A percentile compares a stretch with the other conserved stretches of the same genome.
Evolutionary conservation across 2,329 filamentous ascomycete genomes (phyloP).

Genomic region (Clonostachys byssicola): DNA sequence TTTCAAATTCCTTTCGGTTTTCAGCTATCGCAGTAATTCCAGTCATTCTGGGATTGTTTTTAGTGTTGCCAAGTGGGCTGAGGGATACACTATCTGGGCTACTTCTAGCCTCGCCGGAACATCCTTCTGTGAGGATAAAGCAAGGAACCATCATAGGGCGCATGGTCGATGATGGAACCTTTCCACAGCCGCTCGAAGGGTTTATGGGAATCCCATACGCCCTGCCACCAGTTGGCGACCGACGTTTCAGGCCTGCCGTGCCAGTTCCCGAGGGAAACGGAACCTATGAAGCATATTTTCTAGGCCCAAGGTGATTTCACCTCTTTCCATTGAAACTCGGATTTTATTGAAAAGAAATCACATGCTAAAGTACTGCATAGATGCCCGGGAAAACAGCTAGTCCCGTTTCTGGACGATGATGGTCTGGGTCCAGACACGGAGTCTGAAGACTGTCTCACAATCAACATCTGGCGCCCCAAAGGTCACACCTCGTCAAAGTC

Average conservation of each 20-base stretch:
- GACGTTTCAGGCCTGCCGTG: conserved; percentile 32
- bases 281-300: conserved; percentile 12
- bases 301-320: conserved; percentile 9
- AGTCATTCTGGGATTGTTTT: no score
- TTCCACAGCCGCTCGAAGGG: conserved; percentile 22
- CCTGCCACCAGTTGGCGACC: conserved; percentile 32
- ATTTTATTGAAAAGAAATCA: neutral
- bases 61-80: no score
- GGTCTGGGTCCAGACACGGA: conserved; percentile 19
- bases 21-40: no score
- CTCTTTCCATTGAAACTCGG: neutral
- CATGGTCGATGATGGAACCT: conserved; percentile 18
- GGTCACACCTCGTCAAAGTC: conserved; percentile 7
- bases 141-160: conserved; percentile 23
- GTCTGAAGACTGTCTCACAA: conserved; percentile 17
- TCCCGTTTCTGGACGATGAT: conserved; percentile 20
- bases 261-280: conserved; percentile 8
- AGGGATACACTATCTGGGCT: no score
- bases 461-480: conserved; percentile 14
- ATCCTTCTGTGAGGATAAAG: conserved; percentile 13
- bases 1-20: no score
- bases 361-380: conserved; percentile 7
- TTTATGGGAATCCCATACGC: conserved; percentile 45
- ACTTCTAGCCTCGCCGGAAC: no score
- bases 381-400: conserved; percentile 20